Base-by-base conservation (phyloP, 2,329 filamentous ascomycete genomes). In the Trichoderma endophyticum region DNA sequence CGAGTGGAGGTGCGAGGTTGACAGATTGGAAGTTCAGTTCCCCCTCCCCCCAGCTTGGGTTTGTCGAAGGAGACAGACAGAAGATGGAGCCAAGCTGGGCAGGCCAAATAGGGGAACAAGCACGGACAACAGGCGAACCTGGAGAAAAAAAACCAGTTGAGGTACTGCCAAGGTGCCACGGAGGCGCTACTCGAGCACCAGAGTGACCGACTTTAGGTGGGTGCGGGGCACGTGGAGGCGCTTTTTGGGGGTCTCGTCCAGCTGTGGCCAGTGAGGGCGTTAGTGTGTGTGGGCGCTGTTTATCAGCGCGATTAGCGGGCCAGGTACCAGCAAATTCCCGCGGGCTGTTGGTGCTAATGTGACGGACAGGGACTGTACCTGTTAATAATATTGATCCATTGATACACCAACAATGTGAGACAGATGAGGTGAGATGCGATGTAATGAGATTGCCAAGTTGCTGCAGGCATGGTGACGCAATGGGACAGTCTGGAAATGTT, bases 221-320 rank as follows among this genome's bases (percentile, higher is more conserved):
- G 51, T 64, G 69, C 69, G 69, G 69, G 69, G 69, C 69, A 65
- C 69, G 69, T 71, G 69, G 69, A 65, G 69, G 62, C 39, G 39
- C 51, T 66, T 63, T 30, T 60, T 34, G 57, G 63, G 15, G 63
- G 39, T 21, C 36, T 54, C 61, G 39, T 36, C 59, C 36, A 14
- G 30, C 28, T 11, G 21, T 59, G 51, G 66, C 66, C 66, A 70
- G 43, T 36, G 36, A 70, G 30, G 21, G 32, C 26, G 34, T 30
- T 63, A 57, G 65, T 51, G 34, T 26, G 21, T 54, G 66, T 43
- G 67, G 39, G 57, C 57, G 39, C 24, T 34, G 56, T 21, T 32
- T 62, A 70, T 70, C 57, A 54, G 28, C 14, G 67, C 39, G 39
- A 34, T 59, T 70, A 54, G 67, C 67, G 67, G 67, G 39, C 39